Base-by-base conservation (phyloP, 345 rosid species). In the Dimocarpus longan region DNA sequence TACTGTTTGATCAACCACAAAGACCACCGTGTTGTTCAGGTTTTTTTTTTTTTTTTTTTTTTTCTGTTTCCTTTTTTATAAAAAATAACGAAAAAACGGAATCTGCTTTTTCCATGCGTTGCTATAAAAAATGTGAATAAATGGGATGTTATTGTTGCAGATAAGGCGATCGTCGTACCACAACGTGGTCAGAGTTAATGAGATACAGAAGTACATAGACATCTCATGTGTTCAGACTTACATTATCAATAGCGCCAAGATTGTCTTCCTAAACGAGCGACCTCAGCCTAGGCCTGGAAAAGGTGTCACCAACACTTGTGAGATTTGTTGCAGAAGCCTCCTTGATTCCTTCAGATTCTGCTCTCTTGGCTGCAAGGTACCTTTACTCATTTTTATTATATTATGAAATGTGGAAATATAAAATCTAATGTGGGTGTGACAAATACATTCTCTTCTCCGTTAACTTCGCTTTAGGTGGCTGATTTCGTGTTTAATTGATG, bases 231-330 rank as follows among this genome's bases (percentile, higher is more conserved):
- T 95, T 44, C 98, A 95, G 85, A 95, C 98, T 6, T 95, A 95
- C 83, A 85, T 93, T 64, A 95, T 95, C 82, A 95, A 95, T 79
- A 95, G 98, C 22, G 97, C 98, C 80, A 95, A 90, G 82, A 91
- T 93, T 68, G 96, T 95, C 74, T 95, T 95, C 85, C 87, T 95
- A 71, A 95, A 95, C 56, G 95, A 89, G 85, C 78, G 98, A 10
- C 98, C 97, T 43, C 98, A 95, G 77, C 95, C 93, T 0, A 86
- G 98, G 90, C 97, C 93, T 15, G 98, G 97, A 22, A 95, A 95
- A 75, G 98, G 98, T 0, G 98, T 93, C 68, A 91, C 97, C 64
- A 93, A 93, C 54, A 95, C 98, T 78, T 95, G 98, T 32, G 95
- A 93, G 73, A 88, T 93, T 48, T 95, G 98, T 65, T 85, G 90